Conservation (phyloP, 1,284 basidiomycete genomes). For the Hypsizygus ulmarius region DNA sequence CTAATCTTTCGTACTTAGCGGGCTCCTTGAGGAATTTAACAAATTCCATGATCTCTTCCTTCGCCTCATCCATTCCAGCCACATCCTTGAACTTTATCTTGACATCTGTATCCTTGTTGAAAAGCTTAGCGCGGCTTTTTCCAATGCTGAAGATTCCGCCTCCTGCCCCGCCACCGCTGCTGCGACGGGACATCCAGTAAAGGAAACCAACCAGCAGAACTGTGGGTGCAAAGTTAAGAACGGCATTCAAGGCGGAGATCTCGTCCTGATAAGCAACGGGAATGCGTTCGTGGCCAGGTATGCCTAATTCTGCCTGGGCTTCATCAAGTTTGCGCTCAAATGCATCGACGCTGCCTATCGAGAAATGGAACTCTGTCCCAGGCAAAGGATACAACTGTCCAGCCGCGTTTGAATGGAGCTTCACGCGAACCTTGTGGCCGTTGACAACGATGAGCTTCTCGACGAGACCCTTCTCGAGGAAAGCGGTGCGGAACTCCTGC, state of each 20-base stretch:
- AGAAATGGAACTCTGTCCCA: constrained; percentile 85
- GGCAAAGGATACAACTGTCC: constrained; percentile 66
- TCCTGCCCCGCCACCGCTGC: constrained; percentile 66
- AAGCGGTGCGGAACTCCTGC: constrained; percentile 96
- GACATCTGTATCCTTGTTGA: constrained; percentile 97
- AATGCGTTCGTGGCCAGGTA: constrained; percentile 90
- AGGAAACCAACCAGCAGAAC: constrained; percentile 88
- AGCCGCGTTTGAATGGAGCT: constrained; percentile 83
- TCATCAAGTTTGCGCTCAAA: constrained; percentile 95
- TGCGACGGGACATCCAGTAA: constrained; percentile 86
- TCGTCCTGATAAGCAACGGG: constrained; percentile 98
- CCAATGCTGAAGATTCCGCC: constrained; percentile 98
- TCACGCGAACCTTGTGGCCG: constrained; percentile 84
- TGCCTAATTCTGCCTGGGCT: constrained; percentile 89
- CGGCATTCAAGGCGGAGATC: constrained; percentile 79
- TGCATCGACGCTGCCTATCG: constrained; percentile 95
- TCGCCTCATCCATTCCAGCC: constrained; percentile 99
- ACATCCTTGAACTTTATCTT: constrained; percentile 94
- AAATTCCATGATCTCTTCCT: constrained; percentile 99
- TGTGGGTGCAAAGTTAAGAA: constrained; percentile 93
- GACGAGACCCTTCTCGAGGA: constrained; percentile 95
- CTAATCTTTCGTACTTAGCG: constrained; percentile 90
- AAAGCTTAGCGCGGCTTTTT: constrained; percentile 92
- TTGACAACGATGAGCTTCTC: constrained; percentile 95
- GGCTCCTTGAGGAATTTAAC: constrained; percentile 99